A percentile compares a stretch with the other conserved stretches of the same genome.
Evolutionary conservation across 78 protist species (phyloP).

Genomic region (slime mould (Dictyostelium discoideum)): DNA sequence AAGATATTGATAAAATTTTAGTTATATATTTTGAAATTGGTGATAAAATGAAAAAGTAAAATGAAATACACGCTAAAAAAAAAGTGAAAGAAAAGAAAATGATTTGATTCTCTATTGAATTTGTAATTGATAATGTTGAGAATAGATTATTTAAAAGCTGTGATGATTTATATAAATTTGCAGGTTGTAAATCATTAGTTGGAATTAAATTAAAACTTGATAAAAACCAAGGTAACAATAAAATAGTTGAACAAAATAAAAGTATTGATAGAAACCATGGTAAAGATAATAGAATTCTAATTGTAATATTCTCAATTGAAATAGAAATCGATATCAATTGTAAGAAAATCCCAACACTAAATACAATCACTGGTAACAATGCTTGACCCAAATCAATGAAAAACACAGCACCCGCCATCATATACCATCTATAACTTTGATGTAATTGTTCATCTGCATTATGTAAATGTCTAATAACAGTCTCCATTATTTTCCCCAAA

Average conservation of each 20-base stretch:
- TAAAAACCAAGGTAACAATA: constrained; percentile 39
- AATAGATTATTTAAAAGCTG: neutral
- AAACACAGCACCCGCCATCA: constrained; percentile 75
- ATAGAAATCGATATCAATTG: neutral
- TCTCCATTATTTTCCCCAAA: constrained; percentile 67
- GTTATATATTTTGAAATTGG: constrained; percentile 5
- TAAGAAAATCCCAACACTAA: neutral
- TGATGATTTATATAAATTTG: neutral
- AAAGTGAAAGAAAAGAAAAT: neutral
- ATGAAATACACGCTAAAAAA: neutral
- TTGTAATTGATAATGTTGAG: neutral
- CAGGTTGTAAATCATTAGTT: constrained; percentile 29
- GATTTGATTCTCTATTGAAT: constrained; percentile 51
- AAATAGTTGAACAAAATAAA: neutral
- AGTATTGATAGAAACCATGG: constrained; percentile 46
- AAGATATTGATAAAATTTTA: neutral
- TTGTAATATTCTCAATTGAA: neutral
- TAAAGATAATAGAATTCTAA: neutral
- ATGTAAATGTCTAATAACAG: constrained; percentile 57
- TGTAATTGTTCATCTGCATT: constrained; percentile 81
- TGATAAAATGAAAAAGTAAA: constrained; percentile 10
- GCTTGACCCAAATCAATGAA: constrained; percentile 78
- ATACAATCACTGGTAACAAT: constrained; percentile 45
- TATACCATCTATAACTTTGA: constrained; percentile 71
- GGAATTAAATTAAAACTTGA: constrained; percentile 23